Base-by-base conservation (phyloP, 495 filamentous ascomycete genomes). In the Hypoxylon perforatum region DNA sequence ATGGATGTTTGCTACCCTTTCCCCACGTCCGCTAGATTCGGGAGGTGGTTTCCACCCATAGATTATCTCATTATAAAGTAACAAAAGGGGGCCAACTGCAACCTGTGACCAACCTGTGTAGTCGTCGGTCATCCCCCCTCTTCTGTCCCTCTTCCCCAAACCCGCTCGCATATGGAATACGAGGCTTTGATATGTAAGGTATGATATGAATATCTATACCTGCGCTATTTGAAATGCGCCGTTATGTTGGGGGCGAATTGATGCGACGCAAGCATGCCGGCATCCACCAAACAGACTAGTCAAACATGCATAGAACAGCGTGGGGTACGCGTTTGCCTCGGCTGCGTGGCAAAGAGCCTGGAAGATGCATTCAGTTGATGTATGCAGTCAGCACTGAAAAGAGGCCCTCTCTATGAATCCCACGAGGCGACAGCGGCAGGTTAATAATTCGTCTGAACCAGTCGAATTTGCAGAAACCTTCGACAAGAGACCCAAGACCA, bases 361-460 rank as follows among this genome's bases (percentile, higher is more conserved):
- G 28, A 22, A 50, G 38, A 46, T 47, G 50, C 45, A 53, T 21
- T 25, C 19, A 47, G 23, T 48, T 59, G 46, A 46, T 52, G 52
- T 46, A 69, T 57, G 66, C 66, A 61, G 61, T 69, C 66, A 69
- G 66, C 66, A 64, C 49, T 63, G 54, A 63, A 63, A 58, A 50
- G 58, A 58, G 38, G 63, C 36, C 33, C 30, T 36, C 30, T 23
- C 48, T 50, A 39, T 8, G 38, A 42, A 33, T 33, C 49, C 60
- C 61, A 64, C 55, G 51, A 63, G 55, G 60, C 21, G 56, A 61
- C 51, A 33, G 56, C 61, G 56, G 61, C 60, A 65, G 61, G 51
- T 46, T 64, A 61, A 65, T 61, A 60, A 61, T 57, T 49, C 28
- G 25, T 49, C 12, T 41, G n/a, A 14, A 55, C 38, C n/a, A 48